phyloP scores from a whole-genome alignment of 2,329 filamentous ascomycete species.

The Hypoxylon sp. region DNA sequence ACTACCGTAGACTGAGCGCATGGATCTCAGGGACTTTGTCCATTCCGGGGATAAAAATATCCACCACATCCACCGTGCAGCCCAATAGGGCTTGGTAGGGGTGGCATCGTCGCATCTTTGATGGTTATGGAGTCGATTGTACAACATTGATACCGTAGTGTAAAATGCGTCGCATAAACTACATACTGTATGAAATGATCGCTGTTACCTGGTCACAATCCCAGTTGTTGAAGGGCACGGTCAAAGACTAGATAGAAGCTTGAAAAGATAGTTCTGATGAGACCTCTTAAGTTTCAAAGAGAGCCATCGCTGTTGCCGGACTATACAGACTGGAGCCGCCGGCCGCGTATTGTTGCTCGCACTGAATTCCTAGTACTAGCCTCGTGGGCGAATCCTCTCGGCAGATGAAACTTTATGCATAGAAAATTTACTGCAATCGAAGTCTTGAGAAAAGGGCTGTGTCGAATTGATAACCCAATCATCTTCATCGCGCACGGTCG shows the following conservation, averaged over 20 bases:
- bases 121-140: neutral
- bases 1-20: neutral
- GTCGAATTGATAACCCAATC: conserved; percentile 12
- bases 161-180: conserved; percentile 8
- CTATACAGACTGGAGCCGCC: neutral
- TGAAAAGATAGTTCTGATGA: conserved; percentile 13
- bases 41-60: conserved; percentile 19
- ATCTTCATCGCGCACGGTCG: conserved; percentile 6
- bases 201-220: neutral
- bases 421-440: conserved; percentile 8
- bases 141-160: conserved; percentile 1
- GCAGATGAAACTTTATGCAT: conserved; percentile 26
- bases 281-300: conserved; percentile 25
- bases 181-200: neutral
- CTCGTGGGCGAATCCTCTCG: conserved; percentile 12
- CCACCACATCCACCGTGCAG: conserved; percentile 10
- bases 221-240: neutral
- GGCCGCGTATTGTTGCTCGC: neutral
- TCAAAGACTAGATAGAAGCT: neutral
- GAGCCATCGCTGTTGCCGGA: conserved; percentile 10
- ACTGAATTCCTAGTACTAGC: neutral
- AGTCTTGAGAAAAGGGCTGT: neutral
- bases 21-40: conserved; percentile 14
- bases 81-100: conserved; percentile 27
- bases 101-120: conserved; percentile 5